Evolutionary conservation across 2,329 filamentous ascomycete species (phyloP).

Genomic region (Penicillium sp.): DNA sequence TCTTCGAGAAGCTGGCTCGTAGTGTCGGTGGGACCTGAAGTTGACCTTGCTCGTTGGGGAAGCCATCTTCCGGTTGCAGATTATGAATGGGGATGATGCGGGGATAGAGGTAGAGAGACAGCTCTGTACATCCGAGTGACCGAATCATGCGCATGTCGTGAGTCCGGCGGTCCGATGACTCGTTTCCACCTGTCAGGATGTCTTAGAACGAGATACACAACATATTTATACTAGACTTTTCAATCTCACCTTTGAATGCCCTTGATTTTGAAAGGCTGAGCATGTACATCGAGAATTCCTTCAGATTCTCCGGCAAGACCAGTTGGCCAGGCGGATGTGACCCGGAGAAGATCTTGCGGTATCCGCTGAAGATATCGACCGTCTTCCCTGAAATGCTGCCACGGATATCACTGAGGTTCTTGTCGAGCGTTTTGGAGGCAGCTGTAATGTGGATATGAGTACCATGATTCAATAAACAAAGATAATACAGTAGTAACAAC

Average conservation of each 20-base stretch:
- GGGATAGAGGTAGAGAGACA: constrained; percentile 92
- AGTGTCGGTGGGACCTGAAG: constrained; percentile 80
- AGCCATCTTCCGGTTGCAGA: constrained; percentile 83
- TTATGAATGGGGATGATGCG: constrained; percentile 92
- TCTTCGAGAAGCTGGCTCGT: constrained; percentile 81
- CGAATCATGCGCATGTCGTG: constrained; percentile 91
- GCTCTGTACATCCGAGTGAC: constrained; percentile 81
- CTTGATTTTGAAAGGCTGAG: constrained; percentile 86
- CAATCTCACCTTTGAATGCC: constrained; percentile 73
- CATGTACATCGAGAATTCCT: constrained; percentile 97
- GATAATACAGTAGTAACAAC: constrained; percentile 7
- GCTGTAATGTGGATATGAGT: constrained; percentile 52
- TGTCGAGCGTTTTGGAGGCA: constrained; percentile 78
- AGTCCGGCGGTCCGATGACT: constrained; percentile 86
- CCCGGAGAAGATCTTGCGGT: constrained; percentile 89
- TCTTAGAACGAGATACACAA: constrained; percentile 5
- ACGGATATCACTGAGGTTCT: constrained; percentile 82
- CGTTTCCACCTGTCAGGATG: constrained; percentile 69
- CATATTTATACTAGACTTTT: neutral
- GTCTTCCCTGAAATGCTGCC: constrained; percentile 85
- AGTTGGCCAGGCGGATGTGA: constrained; percentile 88
- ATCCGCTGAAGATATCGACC: constrained; percentile 87
- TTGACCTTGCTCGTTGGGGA: constrained; percentile 89
- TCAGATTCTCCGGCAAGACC: constrained; percentile 91
- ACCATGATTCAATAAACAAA: constrained; percentile 8